A percentile compares a stretch with the other conserved stretches of the same genome.
Conservation (phyloP, 2,329 filamentous ascomycete genomes). For the Aquanectria penicillioides region DNA sequence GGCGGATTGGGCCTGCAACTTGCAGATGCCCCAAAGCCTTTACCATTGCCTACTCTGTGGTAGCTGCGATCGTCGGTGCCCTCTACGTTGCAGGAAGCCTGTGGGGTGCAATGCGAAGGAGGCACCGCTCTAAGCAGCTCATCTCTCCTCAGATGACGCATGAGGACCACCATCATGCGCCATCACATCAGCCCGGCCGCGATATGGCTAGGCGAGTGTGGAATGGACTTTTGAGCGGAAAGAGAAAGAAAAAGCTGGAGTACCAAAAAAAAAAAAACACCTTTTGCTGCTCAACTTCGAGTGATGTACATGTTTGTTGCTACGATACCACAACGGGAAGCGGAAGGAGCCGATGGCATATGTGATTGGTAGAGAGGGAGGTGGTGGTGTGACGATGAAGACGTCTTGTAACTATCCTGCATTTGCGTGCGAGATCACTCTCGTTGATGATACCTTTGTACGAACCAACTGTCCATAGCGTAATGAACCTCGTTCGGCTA, state of each 20-base stretch:
- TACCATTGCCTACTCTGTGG: conserved; percentile 64
- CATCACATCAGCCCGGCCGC: background rate
- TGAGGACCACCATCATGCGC: conserved; percentile 25
- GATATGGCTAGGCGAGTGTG: background rate
- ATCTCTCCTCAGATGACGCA: conserved; percentile 39
- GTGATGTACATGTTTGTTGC: background rate
- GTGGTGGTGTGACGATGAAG: background rate
- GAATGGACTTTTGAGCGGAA: background rate
- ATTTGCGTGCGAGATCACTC: conserved; percentile 3
- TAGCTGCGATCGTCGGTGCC: conserved; percentile 60
- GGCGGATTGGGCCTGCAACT: conserved; percentile 70
- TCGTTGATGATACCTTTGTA: conserved; percentile 4
- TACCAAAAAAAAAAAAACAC: background rate
- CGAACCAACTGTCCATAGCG: background rate
- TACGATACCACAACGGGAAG: background rate
- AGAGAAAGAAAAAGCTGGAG: background rate
- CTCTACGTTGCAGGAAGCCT: conserved; percentile 52
- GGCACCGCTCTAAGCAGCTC: conserved; percentile 27
- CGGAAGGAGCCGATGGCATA: background rate
- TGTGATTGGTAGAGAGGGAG: background rate
- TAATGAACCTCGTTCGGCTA: background rate
- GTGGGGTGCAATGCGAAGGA: conserved; percentile 26
- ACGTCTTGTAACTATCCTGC: background rate
- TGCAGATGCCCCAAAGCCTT: conserved; percentile 52
- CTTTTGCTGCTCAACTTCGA: background rate